Base-by-base conservation (phyloP, 1,284 basidiomycete species). In the Lignosus rhinocerotis region DNA sequence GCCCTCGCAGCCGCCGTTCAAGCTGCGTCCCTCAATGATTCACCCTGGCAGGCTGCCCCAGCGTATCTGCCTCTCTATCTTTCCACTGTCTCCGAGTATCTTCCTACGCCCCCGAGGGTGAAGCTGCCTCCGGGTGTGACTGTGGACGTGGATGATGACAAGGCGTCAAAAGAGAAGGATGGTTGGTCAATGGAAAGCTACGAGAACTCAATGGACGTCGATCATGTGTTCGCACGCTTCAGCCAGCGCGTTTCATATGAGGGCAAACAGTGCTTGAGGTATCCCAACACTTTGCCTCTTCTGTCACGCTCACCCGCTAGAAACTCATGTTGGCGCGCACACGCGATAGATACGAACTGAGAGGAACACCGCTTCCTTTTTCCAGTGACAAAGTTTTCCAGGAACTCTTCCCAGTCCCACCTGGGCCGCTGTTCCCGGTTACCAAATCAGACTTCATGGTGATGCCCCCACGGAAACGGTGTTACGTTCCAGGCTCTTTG, bases 201-300 rank as follows among this genome's bases (percentile, higher is more conserved):
- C 67, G 92, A 93, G 72, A 85, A 90, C 68, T 90, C 90, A 34
- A 69, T 88, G 53, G 79, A 88, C 33, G 78, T 90, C 32, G 92
- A 94, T 70, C 82, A 83, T 49, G 82, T 89, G 1, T 94, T 94
- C 69, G 86, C 92, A 63, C 79, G 82, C n/a, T 94, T 94, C 69
- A 84, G 81, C 51, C 83, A 84, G 68, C 79, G 90, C 31, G 84
- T 89, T 11, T 79, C 74, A 38, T 78, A 80, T 62, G 85, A 89
- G 67, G 84, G 85, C 34, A 80, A 87, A 61, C 93, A 94, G 68
- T 92, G 92, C 68, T 76, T 94, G 45, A 80, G 92, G 91, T 91
- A 52, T 55, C 78, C 58, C 31, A 25, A 11, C 53, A 43, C 25
- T 48, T 16, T 49, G n/a, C n/a, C 17, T 43, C 14, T 30, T 11